Evolutionary conservation across 495 filamentous ascomycete species (phyloP).

Genomic region (Podospora anserina): DNA sequence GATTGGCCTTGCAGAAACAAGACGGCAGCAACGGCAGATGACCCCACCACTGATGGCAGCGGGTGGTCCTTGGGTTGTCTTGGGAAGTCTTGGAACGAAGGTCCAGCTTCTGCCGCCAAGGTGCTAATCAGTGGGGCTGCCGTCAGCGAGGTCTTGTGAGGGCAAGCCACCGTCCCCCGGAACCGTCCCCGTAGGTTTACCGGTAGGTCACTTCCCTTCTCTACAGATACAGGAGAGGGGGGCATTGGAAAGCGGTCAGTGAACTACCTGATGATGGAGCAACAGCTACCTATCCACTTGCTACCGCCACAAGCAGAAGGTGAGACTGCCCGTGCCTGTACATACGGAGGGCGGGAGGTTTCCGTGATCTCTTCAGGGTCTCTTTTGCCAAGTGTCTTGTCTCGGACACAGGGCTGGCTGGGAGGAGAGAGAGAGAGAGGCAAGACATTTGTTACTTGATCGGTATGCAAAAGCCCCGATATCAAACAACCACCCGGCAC

Average conservation of each 20-base stretch:
- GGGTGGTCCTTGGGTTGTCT: conserved; percentile 3
- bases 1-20: background rate
- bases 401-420: background rate
- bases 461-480: background rate
- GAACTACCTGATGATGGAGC: background rate
- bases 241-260: conserved; percentile 1
- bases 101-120: conserved; percentile 11
- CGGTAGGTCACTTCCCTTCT: background rate
- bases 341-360: background rate
- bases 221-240: background rate
- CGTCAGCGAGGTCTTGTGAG: conserved; percentile 13
- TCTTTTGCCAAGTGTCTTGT: background rate
- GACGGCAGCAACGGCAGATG: conserved; percentile 4
- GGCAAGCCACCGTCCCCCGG: conserved; percentile 8
- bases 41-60: conserved; percentile 5
- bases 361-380: background rate
- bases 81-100: conserved; percentile 12
- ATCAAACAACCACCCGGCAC: background rate
- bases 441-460: background rate
- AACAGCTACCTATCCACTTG: too few relatives aligned
- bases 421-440: background rate
- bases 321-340: background rate
- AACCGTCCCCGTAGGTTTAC: conserved; percentile 1
- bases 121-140: conserved; percentile 11
- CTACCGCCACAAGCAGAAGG: background rate